These are phyloP conservation scores for Pseudopediastrum boryanum DNA, from an alignment of 139 green algal species.

Conservation along the genomic window DNA sequence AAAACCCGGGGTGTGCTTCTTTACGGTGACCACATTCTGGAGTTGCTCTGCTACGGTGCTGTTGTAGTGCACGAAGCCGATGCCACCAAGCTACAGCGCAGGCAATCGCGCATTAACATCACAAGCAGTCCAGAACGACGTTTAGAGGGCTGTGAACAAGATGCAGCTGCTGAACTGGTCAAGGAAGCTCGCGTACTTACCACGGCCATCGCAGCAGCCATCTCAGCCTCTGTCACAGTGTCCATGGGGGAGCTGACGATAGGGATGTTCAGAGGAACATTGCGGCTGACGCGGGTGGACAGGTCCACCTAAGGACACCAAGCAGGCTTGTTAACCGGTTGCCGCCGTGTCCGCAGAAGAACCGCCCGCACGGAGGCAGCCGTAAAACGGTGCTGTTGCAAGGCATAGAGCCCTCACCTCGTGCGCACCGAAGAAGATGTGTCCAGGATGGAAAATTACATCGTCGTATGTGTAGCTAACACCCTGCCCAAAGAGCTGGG, in stretches of 20 bases:
- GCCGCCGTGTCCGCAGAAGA: background rate
- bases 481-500: conserved; percentile 83
- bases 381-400: background rate
- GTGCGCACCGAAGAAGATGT: conserved; percentile 96
- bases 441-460: conserved; percentile 96
- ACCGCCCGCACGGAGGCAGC: background rate
- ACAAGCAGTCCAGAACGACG: background rate
- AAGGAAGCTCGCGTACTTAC: conserved; percentile 60
- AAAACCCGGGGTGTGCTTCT: conserved; percentile 79
- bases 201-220: conserved; percentile 96
- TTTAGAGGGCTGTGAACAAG: background rate
- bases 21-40: conserved; percentile 69
- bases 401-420: conserved; percentile 62
- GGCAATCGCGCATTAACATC: background rate
- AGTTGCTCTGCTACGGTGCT: conserved; percentile 92
- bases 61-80: conserved; percentile 99
- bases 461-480: conserved; percentile 98
- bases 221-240: conserved; percentile 95
- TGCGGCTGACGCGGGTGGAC: conserved; percentile 77
- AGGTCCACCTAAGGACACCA: conserved; percentile 81
- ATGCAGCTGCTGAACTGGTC: background rate
- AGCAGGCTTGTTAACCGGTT: background rate
- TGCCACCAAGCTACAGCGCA: conserved; percentile 78
- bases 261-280: conserved; percentile 86
- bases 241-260: conserved; percentile 97